phyloP scores from a whole-genome alignment of 148 eudicot species.

The Chenopodium album region DNA sequence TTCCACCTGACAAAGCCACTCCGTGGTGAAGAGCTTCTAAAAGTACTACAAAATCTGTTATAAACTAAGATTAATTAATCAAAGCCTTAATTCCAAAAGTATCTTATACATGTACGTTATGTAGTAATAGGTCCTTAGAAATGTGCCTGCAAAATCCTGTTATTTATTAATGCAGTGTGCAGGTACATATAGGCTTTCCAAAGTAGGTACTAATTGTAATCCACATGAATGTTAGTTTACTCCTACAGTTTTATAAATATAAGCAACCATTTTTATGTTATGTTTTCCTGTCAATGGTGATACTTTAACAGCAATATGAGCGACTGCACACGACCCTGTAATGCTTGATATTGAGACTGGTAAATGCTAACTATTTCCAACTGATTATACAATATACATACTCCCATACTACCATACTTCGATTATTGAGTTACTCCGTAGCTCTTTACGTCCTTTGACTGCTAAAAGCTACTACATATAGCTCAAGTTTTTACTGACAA shows the following conservation, averaged over 20 bases:
- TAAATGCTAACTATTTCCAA: too few species aligned
- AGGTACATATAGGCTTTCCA: background rate
- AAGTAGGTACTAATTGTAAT: background rate
- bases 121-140: background rate
- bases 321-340: too few species aligned
- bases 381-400: too few species aligned
- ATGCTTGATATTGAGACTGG: too few species aligned
- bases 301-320: too few species aligned
- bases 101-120: background rate
- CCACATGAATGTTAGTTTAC: background rate
- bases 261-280: background rate
- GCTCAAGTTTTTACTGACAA: too few species aligned
- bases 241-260: background rate
- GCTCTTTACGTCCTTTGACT: too few species aligned
- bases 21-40: slow-evolving; percentile 34
- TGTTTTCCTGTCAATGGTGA: background rate
- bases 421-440: too few species aligned
- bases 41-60: slow-evolving; percentile 25
- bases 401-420: too few species aligned
- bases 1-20: slow-evolving; percentile 60
- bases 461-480: too few species aligned
- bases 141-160: background rate
- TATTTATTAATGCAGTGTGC: background rate
- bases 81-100: too few species aligned
- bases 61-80: background rate